Base-by-base conservation (phyloP, 1,284 basidiomycete genomes). In the Malassezia equina region DNA sequence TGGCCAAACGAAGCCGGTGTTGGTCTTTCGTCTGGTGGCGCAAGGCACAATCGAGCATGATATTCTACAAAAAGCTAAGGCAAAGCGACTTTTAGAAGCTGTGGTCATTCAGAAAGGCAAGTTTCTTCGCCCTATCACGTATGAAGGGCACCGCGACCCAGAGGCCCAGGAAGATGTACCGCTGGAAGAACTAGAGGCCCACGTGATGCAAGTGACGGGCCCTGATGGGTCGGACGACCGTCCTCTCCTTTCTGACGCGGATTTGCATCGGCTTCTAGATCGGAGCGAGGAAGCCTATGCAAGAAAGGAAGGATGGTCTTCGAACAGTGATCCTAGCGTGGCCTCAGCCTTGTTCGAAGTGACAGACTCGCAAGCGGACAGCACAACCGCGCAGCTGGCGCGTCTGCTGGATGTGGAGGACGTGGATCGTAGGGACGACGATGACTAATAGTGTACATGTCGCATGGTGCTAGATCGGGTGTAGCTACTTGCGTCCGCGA, bases 31-130 rank as follows among this genome's bases (percentile, higher is more conserved):
- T 32, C 80, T 95, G 0, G 84, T 94, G 29, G 60, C 66, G 2
- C 59, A 64, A 8, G 71, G 90, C 75, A 94, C 90, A 0, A 81
- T 95, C 60, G 91, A 96, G 78, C 86, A 86, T 41, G 86, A 84
- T 73, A 90, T 95, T 66, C 84, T 95, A 79, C 82, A 90, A 69
- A 83, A 85, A 28, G 91, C 91, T 0, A 82, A 82, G 8, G 86
- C 88, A 77, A 96, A 82, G 77, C 82, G 88, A 23, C 85, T 88
- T 73, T 81, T 96, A 2, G 91, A 95, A 77, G 88, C 88, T 2
- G 79, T 95, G 24, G 90, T 96, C 66, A 95, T 95, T 65, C 88
- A 88, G 21, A 88, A 91, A 77, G 88, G 86, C 82, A 66, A 57
- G 69, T 74, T 59, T 51, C 55, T 63, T 15, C 40, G 58, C 17